phyloP scores from a whole-genome alignment of 495 filamentous ascomycete genomes.

The Aspergillus cavernicola region DNA sequence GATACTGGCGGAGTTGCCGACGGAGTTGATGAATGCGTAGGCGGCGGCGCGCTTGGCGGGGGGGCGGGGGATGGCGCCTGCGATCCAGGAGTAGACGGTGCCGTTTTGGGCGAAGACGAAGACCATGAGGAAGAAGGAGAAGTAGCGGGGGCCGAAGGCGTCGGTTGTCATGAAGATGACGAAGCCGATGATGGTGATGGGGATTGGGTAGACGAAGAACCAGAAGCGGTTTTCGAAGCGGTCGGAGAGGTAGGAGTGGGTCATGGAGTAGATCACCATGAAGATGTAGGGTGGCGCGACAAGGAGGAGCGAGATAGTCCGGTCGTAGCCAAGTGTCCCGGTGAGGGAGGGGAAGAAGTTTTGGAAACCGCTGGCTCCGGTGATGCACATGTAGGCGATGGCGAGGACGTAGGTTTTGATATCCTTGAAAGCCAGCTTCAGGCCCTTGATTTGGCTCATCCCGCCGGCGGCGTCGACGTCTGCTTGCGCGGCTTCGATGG shows the following conservation, averaged over 20 bases:
- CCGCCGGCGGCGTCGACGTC: slow-evolving; percentile 46
- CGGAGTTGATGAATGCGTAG: slow-evolving; percentile 52
- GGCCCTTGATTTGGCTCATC: slow-evolving; percentile 46
- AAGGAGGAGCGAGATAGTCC: slow-evolving; percentile 44
- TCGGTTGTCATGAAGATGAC: slow-evolving; percentile 49
- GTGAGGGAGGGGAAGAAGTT: slow-evolving; percentile 54
- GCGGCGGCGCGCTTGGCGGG: slow-evolving; percentile 53
- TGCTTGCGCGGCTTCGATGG: slow-evolving; percentile 44
- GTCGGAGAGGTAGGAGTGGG: slow-evolving; percentile 46
- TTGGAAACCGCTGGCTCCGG: slow-evolving; percentile 50
- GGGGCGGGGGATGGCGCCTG: slow-evolving; percentile 48
- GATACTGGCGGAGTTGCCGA: slow-evolving; percentile 51
- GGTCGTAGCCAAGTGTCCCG: slow-evolving; percentile 36
- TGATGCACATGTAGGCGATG: slow-evolving; percentile 49
- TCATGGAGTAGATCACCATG: slow-evolving; percentile 48
- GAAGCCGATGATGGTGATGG: slow-evolving; percentile 47
- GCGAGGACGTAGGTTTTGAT: slow-evolving; percentile 49
- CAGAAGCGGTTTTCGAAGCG: slow-evolving; percentile 44
- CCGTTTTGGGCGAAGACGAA: slow-evolving; percentile 53
- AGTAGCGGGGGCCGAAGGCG: slow-evolving; percentile 47
- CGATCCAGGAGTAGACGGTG: slow-evolving; percentile 54
- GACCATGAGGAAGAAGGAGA: slow-evolving; percentile 52
- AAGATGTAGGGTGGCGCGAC: slow-evolving; percentile 54
- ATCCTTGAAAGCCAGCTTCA: slow-evolving; percentile 51
- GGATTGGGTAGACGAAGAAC: slow-evolving; percentile 50